Evolutionary conservation across 306 rosid species (phyloP), one percentile per base, ranked within the genome.

Genomic region (Carpinus viminea): DNA sequence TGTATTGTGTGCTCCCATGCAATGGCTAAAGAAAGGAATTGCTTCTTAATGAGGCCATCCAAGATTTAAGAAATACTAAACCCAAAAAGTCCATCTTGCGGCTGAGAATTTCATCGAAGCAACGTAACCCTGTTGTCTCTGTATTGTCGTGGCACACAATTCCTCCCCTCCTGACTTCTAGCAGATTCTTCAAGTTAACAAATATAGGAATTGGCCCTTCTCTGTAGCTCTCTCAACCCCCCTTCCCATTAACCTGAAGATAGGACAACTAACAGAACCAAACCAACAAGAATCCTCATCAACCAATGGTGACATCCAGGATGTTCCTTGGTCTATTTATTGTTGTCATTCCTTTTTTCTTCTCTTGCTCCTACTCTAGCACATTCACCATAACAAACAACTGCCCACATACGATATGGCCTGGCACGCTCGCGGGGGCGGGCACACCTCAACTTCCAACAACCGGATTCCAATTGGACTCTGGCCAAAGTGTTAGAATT

Each of bases 401-500:
- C 74, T 94, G 98, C 74, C 89, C 83, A 0, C 34, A 88, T 31
- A 87, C 97, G 1, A 91, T 94, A 77, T 94, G 98, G 98, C 98
- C 98, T 0, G 97, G 97, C 2, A 94, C 97, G 0, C 87, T 94
- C 0, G 79, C 98, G 0, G 95, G 97, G 2, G 47, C 95, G 0
- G 92, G 97, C 34, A 79, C 89, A 0, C 92, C 97, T 0, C 72
- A 78, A 0, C 95, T 94, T 17, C 15, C 84, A 0, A 72, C 90
- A 0, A 92, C 97, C 0, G 97, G 97, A 43, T 92, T 94, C 72
- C 90, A 12, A 50, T 77, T 92, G 10, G 86, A 89, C 66, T 71
- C 97, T 0, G 91, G 89, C 17, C 91, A 88, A 70, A 83, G 85
- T 46, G 79, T 53, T 2, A 89, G 76, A 28, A 73, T 92, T 0